Conservation (phyloP, 257 asterid genomes). For the Coffea eugenioides region DNA sequence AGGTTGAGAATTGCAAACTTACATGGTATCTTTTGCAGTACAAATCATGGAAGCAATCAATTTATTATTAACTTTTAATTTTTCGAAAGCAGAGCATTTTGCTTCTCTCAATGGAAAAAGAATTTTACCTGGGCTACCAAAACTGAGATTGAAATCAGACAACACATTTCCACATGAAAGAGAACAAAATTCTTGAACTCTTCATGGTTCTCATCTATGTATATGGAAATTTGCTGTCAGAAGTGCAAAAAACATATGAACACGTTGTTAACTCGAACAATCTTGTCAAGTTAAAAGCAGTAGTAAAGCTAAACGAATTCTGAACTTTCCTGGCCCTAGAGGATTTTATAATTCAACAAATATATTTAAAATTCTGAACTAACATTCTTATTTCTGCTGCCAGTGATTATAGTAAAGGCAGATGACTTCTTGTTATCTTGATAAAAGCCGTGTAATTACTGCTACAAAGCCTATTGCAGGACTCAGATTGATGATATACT, state of each 20-base stretch:
- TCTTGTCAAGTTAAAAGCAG: not conserved
- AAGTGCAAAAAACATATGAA: not conserved
- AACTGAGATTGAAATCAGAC: conserved; percentile 1
- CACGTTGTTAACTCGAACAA: not conserved
- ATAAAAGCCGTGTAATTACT: not conserved
- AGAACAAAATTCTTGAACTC: conserved; percentile 9
- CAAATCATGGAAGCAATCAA: not conserved
- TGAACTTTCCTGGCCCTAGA: not conserved
- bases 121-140: conserved; percentile 7
- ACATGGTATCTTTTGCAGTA: not conserved
- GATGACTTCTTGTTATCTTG: not conserved
- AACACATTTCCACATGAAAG: conserved; percentile 1
- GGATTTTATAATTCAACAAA: not conserved
- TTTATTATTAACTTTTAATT: not conserved
- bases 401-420: too few species aligned
- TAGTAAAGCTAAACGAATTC: too few species aligned
- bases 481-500: not conserved
- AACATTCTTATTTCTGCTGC: not conserved
- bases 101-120: not conserved
- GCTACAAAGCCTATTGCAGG: not conserved
- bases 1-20: not conserved
- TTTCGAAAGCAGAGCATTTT: not conserved
- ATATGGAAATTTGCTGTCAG: conserved; percentile 9
- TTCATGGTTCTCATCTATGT: conserved; percentile 1
- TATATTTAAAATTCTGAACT: not conserved